Base-by-base conservation (phyloP, 2,329 filamentous ascomycete genomes). In the Cladobotryum protrusum region DNA sequence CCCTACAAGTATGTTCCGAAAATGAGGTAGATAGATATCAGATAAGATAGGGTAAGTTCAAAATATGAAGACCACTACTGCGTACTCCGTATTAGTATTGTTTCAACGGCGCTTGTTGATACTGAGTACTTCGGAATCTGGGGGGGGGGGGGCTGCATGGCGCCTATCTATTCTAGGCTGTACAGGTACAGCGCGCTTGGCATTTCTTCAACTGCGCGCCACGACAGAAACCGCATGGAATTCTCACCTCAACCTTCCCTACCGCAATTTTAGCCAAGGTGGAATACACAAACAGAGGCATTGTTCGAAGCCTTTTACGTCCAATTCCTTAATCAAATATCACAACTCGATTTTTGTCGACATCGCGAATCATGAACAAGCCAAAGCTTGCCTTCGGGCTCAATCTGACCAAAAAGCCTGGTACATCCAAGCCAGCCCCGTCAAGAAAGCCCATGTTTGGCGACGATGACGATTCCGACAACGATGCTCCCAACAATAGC, bases 351-450 rank as follows among this genome's bases (percentile, higher is more conserved):
- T 29, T 29, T 5, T 9, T 9, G 6, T 29, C 24, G 24, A 29
- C 11, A 2, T 9, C 24, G 11, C 24, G 24, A 29, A 29, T 8
- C 5, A 77, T 77, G 73, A 74, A 69, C 63, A 77, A 74, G 52
- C 71, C 72, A n/a, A 67, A 62, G 18, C 58, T 77, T 18, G 71
- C 73, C 36, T 76, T 75, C 57, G 83, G 83, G 45, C 73, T 87
- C 36, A 86, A 79, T 60, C 57, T 82, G 41, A 67, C 75, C 45
- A 84, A 82, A 61, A 87, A 85, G 64, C 62, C 73, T 2, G 68
- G 67, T 48, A 66, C 67, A 52, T 67, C 73, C 2, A 82, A 79
- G 58, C 68, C 75, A 4, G 68, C 68, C 29, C 73, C 74, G 3
- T 63, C 68, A 1, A 69, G 74, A 57, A 82, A 77, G 60, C 69